Base-by-base conservation (phyloP, 805 yeast genomes). In the Jamesozyma gamospora region DNA sequence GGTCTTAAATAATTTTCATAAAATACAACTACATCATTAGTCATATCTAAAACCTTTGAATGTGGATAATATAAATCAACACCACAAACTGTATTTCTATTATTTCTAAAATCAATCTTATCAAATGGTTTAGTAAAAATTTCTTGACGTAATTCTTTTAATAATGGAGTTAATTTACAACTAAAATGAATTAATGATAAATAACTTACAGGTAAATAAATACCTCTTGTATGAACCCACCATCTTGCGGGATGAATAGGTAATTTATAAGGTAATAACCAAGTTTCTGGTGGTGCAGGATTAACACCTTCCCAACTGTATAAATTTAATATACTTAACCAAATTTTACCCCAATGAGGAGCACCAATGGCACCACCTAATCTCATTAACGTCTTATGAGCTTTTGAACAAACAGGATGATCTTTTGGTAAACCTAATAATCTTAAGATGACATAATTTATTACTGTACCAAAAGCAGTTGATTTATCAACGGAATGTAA, bases 211-310 rank as follows among this genome's bases (percentile, higher is more conserved):
- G 97, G 88, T 27, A 83, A 60, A 52, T 88, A 92, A 17, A 92
- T 84, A 1, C 92, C 95, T 41, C 99, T 69, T 0, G 96, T 88
- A 55, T 92, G 99, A 17, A 90, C 96, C 99, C 99, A 92, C 98
- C 97, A 92, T 55, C 84, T 74, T 28, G 88, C 94, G 1, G 99
- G 98, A 55, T 92, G 97, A 31, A 87, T 67, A 0, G 95, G 94
- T 2, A 81, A 52, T 36, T 69, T 55, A 45, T 86, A 83, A 1
- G 98, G 99, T 32, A 90, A 60, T 42, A 81, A 61, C 92, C 95
- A 92, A 36, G 87, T 63, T 55, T 92, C 99, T 1, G 96, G 90
- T 3, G 99, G 98, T 1, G 96, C 94, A 3, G 99, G 98, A 50
- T 92, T 92, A 4, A 90, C 95, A 40, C 98, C 99, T 45, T 83